Base-by-base conservation (phyloP, 441 rosid genomes). In the Mallotus repandus region DNA sequence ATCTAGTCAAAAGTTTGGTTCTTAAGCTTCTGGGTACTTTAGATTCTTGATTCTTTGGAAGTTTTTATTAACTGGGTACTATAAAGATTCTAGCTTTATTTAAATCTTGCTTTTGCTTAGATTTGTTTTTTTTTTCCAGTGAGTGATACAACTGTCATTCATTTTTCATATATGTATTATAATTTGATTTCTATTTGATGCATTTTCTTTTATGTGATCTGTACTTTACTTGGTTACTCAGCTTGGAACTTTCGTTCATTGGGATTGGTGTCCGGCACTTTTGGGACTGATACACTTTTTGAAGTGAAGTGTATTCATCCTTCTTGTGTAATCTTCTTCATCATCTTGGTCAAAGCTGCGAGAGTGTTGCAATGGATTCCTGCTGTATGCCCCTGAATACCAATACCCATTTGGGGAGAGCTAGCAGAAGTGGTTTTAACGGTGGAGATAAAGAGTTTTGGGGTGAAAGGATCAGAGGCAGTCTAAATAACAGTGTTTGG, bases 401-500 rank as follows among this genome's bases (percentile, higher is more conserved):
- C 76, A 88, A 74, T 61, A 68, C 79, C 62, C 76, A 66, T 76
- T 48, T 84, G 78, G 60, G 78, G 25, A 81, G 71, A 68, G 55
- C 74, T 63, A 72, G 78, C 55, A 75, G 74, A 62, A 69, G 71
- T 66, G 73, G 83, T 56, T 75, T 73, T 55, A 81, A 56, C 69
- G 77, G 62, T 69, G 84, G 81, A 46, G 86, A 81, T 50, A 79
- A 77, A 70, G 81, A 83, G 32, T 85, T 93, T 77, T 82, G 61
- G 81, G 96, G 93, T 19, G 89, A 89, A 78, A 88, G 82, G 81
- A 70, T 79, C 53, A 80, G 81, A 71, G 89, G 94, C 65, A 85
- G 83, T 79, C 66, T 75, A 41, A 75, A 77, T 29, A 76, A 74
- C 52, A 74, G 62, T 71, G 69, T 62, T 74, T 77, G 74, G 81